Percentiles rank a stretch among this genome's conserved stretches.
Evolutionary conservation across 116 monocot genomes (phyloP).

Genomic region (Trichopus zeylanicus): DNA sequence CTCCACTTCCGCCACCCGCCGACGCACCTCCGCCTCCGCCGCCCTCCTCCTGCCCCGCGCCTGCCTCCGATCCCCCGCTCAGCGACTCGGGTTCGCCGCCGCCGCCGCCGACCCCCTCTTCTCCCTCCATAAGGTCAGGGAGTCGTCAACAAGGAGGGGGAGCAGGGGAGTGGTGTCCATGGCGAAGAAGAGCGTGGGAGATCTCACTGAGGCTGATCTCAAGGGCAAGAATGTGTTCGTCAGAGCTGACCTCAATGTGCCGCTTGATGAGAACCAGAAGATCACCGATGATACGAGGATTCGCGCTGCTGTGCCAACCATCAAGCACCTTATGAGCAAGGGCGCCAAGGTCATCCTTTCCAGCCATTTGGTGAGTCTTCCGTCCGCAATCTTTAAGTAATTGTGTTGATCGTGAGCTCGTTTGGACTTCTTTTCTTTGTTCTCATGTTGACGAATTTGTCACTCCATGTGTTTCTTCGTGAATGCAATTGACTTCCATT

Average conservation of each 20-base stretch:
- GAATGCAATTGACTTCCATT: too few species aligned
- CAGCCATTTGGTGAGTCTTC: constrained; percentile 72
- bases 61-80: constrained; percentile 15
- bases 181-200: constrained; percentile 89
- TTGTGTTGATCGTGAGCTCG: too few species aligned
- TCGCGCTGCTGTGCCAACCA: constrained; percentile 85
- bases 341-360: constrained; percentile 79
- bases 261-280: constrained; percentile 77
- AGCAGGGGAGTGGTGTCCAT: constrained; percentile 37
- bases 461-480: too few species aligned
- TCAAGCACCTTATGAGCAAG: constrained; percentile 69
- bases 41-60: neutral
- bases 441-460: neutral
- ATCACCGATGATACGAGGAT: constrained; percentile 93
- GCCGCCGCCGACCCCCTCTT: constrained; percentile 26
- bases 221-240: constrained; percentile 95
- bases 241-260: constrained; percentile 87
- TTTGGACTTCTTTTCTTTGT: neutral
- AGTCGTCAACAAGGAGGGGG: constrained; percentile 21
- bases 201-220: constrained; percentile 55
- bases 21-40: neutral
- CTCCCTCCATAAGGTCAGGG: constrained; percentile 13
- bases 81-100: constrained; percentile 38
- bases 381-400: too few species aligned
- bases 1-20: constrained; percentile 13